These are phyloP conservation scores for Peterozyma toletana DNA, from an alignment of 805 yeast species.

Conservation along the genomic window DNA sequence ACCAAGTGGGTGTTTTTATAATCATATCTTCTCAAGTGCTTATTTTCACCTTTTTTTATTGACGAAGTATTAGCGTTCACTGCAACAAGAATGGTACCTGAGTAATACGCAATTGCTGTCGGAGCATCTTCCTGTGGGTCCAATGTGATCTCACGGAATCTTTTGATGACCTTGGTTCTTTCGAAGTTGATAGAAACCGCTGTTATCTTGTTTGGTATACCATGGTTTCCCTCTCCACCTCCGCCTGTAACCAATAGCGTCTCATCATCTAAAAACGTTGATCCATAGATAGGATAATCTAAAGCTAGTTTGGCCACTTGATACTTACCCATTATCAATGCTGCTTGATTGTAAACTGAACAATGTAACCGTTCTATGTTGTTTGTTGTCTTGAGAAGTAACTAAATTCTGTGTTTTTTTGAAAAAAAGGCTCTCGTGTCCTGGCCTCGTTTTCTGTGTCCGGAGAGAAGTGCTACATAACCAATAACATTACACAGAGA, in stretches of 20 bases:
- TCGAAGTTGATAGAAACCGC: slow-evolving; percentile 53
- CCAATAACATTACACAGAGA: too few species aligned
- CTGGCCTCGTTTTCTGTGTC: too few species aligned
- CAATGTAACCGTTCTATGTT: too few species aligned
- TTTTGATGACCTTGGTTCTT: slow-evolving; percentile 40
- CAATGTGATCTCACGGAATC: slow-evolving; percentile 55
- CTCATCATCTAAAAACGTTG: slow-evolving; percentile 56
- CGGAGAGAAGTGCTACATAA: too few species aligned
- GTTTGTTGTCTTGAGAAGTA: too few species aligned
- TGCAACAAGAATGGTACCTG: slow-evolving; percentile 57
- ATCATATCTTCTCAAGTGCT: slow-evolving; percentile 61
- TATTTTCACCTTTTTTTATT: slow-evolving; percentile 55
- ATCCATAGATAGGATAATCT: slow-evolving; percentile 82
- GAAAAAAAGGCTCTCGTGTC: too few species aligned
- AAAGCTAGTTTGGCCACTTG: slow-evolving; percentile 2
- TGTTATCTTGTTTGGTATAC: slow-evolving; percentile 77
- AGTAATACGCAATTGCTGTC: slow-evolving; percentile 50
- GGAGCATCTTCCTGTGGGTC: slow-evolving; percentile 79
- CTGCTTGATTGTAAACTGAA: too few species aligned
- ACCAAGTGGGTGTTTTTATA: slow-evolving; percentile 56
- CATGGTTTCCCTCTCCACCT: slow-evolving; percentile 91
- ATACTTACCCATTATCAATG: slow-evolving; percentile 9
- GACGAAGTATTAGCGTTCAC: slow-evolving; percentile 62
- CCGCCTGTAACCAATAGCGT: slow-evolving; percentile 81
- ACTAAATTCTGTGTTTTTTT: too few species aligned